Base-by-base conservation (phyloP, 495 filamentous ascomycete genomes). In the Penicillium soppii region DNA sequence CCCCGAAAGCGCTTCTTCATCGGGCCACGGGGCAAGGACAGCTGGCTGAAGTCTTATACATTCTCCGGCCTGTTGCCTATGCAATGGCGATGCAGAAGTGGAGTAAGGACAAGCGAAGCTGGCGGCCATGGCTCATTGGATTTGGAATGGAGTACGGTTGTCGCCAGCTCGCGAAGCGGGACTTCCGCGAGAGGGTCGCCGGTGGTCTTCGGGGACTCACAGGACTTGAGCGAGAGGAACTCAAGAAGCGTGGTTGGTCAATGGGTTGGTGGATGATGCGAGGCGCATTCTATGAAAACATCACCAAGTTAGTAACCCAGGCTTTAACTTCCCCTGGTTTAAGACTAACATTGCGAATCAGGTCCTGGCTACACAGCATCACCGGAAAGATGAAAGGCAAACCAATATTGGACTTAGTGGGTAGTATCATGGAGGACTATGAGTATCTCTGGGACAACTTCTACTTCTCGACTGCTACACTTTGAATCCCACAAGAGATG, bases 381-480 rank as follows among this genome's bases (percentile, higher is more conserved):
- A 84, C 89, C 3, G 68, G 63, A 21, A 89, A 82, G 59, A 81
- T 97, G 59, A 85, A 84, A 57, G 78, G 79, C 36, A 87, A 88
- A 59, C 86, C 87, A 39, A 71, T 96, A 62, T 79, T 95, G 43
- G 85, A 87, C 57, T 71, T 97, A 57, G 74, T 97, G 13, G 84
- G 82, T 1, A 91, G 85, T 44, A 80, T 98, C 19, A 61, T 97
- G 47, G 92, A 95, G 65, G 95, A 98, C 63, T 97, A 97, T 59
- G 89, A 95, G 64, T 97, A 94, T 62, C 76, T 98, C 13, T 98
- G 94, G 94, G 92, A 97, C 71, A 89, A 95, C 44, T 97, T 95
- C 62, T 92, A 98, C 69, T 97, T 97, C 68, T 79, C 84, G 9
- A 88, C 85, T 9, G 81, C 85, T 20, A 89, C 85, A 1, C 58